Percentiles rank a stretch among this genome's conserved stretches.
phyloP scores from a whole-genome alignment of 768 basidiomycete species.

The Phlebiopsis gigantea region DNA sequence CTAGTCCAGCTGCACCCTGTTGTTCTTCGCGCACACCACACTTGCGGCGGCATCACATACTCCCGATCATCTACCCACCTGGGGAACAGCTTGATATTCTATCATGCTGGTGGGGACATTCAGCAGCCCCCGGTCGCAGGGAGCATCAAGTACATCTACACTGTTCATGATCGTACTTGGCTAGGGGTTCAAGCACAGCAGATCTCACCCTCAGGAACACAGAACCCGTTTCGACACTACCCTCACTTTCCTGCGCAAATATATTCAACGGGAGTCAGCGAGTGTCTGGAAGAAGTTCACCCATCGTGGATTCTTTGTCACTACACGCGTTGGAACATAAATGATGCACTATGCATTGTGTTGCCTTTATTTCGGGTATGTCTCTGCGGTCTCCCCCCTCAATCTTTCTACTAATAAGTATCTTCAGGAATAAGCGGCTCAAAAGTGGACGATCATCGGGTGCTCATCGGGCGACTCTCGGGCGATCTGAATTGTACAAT shows the following conservation, averaged over 20 bases:
- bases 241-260: neutral
- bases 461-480: no score
- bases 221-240: neutral
- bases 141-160: slow-evolving; percentile 10
- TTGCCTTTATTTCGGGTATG: slow-evolving; percentile 4
- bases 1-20: neutral
- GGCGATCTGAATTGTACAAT: no score
- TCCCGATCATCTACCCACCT: neutral
- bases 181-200: slow-evolving; percentile 5
- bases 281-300: slow-evolving; percentile 1
- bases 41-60: neutral
- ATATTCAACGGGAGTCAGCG: neutral
- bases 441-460: no score
- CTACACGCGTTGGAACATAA: neutral
- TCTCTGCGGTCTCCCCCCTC: no score
- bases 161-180: neutral
- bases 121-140: neutral
- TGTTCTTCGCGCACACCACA: neutral
- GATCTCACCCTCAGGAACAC: neutral
- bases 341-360: neutral
- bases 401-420: no score
- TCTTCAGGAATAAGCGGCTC: no score
- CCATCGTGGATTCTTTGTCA: neutral
- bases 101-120: neutral
- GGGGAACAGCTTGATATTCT: slow-evolving; percentile 6